Percentiles rank a stretch among this genome's conserved stretches.
Evolutionary conservation across 768 basidiomycete species (phyloP).

Genomic region (Peribolospora baueri): DNA sequence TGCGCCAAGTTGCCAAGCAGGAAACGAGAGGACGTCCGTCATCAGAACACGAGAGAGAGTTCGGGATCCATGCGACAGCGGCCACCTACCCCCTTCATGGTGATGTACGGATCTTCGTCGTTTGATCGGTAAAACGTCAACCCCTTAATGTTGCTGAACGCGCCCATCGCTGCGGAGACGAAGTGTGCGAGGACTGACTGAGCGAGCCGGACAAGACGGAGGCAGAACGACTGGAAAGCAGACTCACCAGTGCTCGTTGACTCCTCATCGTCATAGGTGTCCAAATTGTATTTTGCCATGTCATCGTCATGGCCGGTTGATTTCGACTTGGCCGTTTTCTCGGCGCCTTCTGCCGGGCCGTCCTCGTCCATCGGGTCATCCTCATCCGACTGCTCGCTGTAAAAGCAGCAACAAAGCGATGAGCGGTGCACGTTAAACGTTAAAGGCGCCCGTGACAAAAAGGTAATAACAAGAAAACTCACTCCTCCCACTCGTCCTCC

Average conservation of each 20-base stretch:
- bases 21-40: neutral
- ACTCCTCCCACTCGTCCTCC: conserved; percentile 70
- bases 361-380: neutral
- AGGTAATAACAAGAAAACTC: conserved; percentile 22
- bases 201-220: neutral
- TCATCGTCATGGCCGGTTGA: conserved; percentile 29
- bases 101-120: conserved; percentile 88
- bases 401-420: neutral
- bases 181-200: neutral
- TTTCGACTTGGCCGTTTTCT: conserved; percentile 21
- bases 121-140: conserved; percentile 48
- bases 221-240: neutral
- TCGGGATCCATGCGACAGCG: neutral
- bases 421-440: conserved; percentile 1
- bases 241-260: conserved; percentile 19
- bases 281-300: conserved; percentile 65
- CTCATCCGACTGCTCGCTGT: neutral
- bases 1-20: neutral
- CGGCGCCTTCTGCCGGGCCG: conserved; percentile 20
- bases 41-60: neutral
- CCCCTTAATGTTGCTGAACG: conserved; percentile 89
- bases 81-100: conserved; percentile 56
- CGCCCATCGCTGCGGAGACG: conserved; percentile 25
- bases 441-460: neutral
- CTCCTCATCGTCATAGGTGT: conserved; percentile 70